Evolutionary conservation across 805 yeast genomes (phyloP).

Genomic region (Hagleromyces aurorensis): DNA sequence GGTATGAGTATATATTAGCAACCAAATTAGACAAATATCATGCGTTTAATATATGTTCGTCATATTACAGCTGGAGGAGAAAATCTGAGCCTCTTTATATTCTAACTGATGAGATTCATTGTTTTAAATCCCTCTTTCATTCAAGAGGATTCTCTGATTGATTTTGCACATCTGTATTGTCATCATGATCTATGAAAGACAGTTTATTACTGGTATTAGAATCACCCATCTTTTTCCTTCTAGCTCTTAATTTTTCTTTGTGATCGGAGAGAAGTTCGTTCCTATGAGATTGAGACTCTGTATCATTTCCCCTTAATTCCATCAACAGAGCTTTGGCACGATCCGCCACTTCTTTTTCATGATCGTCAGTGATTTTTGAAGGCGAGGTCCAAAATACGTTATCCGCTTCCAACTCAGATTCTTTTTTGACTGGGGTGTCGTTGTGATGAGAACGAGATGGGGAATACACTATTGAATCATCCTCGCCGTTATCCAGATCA

Average conservation of each 20-base stretch:
- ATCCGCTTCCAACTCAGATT: background rate
- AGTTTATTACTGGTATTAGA: slow-evolving; percentile 10
- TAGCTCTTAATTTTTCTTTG: slow-evolving; percentile 24
- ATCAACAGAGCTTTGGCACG: slow-evolving; percentile 58
- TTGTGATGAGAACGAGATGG: slow-evolving; percentile 15
- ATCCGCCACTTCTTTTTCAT: slow-evolving; percentile 25
- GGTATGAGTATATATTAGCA: no score
- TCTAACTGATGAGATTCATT: no score
- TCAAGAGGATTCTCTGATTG: no score
- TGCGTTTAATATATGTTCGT: no score
- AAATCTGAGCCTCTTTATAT: no score
- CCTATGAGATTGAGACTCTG: slow-evolving; percentile 15
- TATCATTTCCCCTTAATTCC: slow-evolving; percentile 43
- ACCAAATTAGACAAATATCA: no score
- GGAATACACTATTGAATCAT: slow-evolving; percentile 25
- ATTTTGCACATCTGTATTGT: no score
- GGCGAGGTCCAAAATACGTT: background rate
- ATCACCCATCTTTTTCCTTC: slow-evolving; percentile 17
- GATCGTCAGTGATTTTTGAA: slow-evolving; percentile 1
- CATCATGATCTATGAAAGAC: slow-evolving; percentile 11
- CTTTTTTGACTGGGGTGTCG: no score
- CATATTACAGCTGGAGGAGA: no score
- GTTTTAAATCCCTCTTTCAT: no score
- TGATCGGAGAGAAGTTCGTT: slow-evolving; percentile 22
- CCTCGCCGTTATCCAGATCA: slow-evolving; percentile 19